Evolutionary conservation across 768 basidiomycete species (phyloP), one percentile per base, ranked within the genome.

Genomic region (Auricularia sp.): DNA sequence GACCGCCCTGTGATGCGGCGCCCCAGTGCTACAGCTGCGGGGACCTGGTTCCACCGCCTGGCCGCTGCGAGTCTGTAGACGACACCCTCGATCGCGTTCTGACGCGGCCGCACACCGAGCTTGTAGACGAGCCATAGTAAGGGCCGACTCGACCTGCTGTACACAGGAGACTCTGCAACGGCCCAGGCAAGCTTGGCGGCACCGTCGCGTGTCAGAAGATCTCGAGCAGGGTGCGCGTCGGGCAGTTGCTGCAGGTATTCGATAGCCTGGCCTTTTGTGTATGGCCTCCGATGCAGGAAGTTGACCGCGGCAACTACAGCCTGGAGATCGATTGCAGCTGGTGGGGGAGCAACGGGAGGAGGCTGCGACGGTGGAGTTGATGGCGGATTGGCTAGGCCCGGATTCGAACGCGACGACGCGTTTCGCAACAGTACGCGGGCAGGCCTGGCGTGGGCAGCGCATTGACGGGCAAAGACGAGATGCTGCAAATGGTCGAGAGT

Each of bases 81-180:
- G 42, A 85, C 77, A 18, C 77, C 69, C 71, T 89, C 86, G 81
- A 86, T 90, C 8, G 80, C 80, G 66, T 78, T 81, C 62, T 80
- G 80, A 63, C 80, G 81, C 68, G 85, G 73, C 8, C 69, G 73
- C 70, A 76, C 79, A 37, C 86, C 87, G 4, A 84, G 73, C 6
- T 73, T 68, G 67, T 81, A 77, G 0, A 84, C 81, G 21, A 88
- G 71, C 37, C 69, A 66, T 67, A 90, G 75, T 7, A 82, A 72
- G 18, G 76, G 77, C 36, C 80, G 69, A 2, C 18, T 51, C 47
- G 83, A 81, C 54, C 75, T 75, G 24, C 71, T 72, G 18, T 73
- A 70, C 2, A 71, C 76, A n/a, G 78, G 54, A 51, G 69, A 70
- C 44, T 70, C 71, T 6, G 79, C 78, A n/a, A 80, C 66, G 14